These are phyloP conservation scores for Plasmodium coatneyi DNA, from an alignment of 169 alveolate species.

Conservation along the genomic window DNA sequence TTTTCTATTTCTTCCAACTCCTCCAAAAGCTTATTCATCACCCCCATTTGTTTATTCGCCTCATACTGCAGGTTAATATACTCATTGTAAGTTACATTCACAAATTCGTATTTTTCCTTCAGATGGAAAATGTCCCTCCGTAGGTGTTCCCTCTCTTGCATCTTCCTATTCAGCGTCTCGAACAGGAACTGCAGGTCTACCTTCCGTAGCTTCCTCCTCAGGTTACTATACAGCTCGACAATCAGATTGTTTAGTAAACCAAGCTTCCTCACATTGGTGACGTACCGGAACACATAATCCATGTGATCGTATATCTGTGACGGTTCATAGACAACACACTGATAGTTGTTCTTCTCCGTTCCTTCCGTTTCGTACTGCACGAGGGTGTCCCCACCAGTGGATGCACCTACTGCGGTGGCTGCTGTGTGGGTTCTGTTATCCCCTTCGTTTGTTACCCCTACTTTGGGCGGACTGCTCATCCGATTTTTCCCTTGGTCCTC, in stretches of 20 bases:
- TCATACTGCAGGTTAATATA: slow-evolving; percentile 52
- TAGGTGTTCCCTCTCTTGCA: not conserved
- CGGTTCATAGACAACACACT: slow-evolving; percentile 2
- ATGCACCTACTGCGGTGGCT: not conserved
- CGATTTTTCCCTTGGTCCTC: not conserved
- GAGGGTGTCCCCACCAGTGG: not conserved
- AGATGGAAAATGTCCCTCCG: not conserved
- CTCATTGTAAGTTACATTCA: slow-evolving; percentile 44
- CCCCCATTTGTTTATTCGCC: slow-evolving; percentile 9
- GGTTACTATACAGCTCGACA: slow-evolving; percentile 13
- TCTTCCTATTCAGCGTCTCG: slow-evolving; percentile 8
- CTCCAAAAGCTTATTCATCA: slow-evolving; percentile 22
- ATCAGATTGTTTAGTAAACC: slow-evolving; percentile 23
- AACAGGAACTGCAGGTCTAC: slow-evolving; percentile 4
- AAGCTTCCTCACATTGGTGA: slow-evolving; percentile 9
- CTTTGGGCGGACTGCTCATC: not conserved
- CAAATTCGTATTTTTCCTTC: slow-evolving; percentile 45
- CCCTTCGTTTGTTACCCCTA: not conserved
- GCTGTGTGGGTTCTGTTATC: not conserved
- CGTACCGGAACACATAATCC: slow-evolving; percentile 9
- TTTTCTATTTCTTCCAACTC: slow-evolving; percentile 52
- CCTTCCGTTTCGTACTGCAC: not conserved
- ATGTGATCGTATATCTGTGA: slow-evolving; percentile 40
- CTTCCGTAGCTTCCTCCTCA: not conserved
- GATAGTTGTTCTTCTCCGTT: not conserved